Base-by-base conservation (phyloP, 192 early-diverging fungal genomes). In the Diversispora eburnea region DNA sequence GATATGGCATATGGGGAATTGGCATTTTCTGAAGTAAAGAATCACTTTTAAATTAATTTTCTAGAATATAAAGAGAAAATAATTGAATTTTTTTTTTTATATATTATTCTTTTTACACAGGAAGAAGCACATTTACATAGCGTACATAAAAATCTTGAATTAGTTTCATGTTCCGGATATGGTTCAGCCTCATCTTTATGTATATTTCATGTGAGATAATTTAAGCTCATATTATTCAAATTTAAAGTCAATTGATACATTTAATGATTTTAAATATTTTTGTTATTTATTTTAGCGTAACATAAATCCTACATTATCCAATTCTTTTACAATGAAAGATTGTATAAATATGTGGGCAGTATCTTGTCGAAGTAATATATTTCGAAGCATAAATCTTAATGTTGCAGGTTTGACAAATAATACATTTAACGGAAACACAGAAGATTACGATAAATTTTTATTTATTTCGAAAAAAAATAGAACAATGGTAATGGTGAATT, bases 341-440 rank as follows among this genome's bases (percentile, higher is more conserved):
- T 85, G 90, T 25, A 80, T 78, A 17, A 85, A 87, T 59, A 78
- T 91, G 45, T 95, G 91, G 91, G 78, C 90, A n/a, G 85, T 94
- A 0, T 82, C 83, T 48, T 87, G 85, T 73, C 73, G 86, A 42
- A 82, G 85, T 64, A 77, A 75, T 22, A 63, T 73, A 5, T 84
- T 79, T 66, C 79, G 81, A 72, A 84, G 81, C 0, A 76, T 84
- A 2, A 72, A 77, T 4, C 67, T 83, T 13, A 81, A 76, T 51
- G 74, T 66, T 33, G 74, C 73, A 8, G 79, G 78, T 19, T 67
- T 47, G 13, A 69, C 67, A 10, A 63, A 72, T 39, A 62, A 58
- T 25, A 22, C 55, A 12, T 57, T 60, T 15, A 66, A 63, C 12
- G 77, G 76, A n/a, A 52, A 77, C 5, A 74, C 75, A 10, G 78